Conservation (phyloP, 108 stramenopile genomes). For the Pseudonitzschia multiseries region DNA sequence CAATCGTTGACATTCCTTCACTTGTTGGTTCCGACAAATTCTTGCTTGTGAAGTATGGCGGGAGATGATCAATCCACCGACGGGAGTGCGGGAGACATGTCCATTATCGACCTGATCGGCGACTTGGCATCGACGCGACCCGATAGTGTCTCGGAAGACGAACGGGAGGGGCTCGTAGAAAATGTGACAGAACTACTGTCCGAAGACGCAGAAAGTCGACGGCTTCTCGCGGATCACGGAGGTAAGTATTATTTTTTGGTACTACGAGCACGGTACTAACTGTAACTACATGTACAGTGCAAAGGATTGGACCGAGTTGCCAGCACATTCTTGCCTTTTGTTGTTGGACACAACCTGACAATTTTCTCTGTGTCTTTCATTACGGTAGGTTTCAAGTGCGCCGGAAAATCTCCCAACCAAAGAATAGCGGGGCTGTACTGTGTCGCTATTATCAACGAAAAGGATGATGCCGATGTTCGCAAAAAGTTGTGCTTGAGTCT, state of each 20-base stretch:
- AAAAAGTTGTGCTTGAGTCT: conserved; percentile 16
- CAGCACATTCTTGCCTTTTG: not conserved
- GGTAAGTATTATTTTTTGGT: conserved; percentile 27
- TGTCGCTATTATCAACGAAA: conserved; percentile 26
- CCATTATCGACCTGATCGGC: conserved; percentile 19
- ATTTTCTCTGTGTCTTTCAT: not conserved
- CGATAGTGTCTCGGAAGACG: conserved; percentile 21
- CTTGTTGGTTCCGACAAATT: not conserved
- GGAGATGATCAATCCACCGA: conserved; percentile 13
- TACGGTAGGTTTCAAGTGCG: conserved; percentile 20
- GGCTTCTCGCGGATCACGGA: conserved; percentile 14
- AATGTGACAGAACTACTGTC: conserved; percentile 15
- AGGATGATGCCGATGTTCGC: conserved; percentile 12
- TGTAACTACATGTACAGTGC: no score
- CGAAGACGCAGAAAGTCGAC: conserved; percentile 8
- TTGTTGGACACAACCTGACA: not conserved
- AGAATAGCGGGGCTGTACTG: conserved; percentile 22
- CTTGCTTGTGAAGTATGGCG: not conserved
- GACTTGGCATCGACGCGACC: conserved; percentile 24
- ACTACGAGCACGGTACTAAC: no score
- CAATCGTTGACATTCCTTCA: not conserved
- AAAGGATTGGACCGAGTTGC: not conserved
- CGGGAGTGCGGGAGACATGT: not conserved
- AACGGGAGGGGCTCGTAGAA: conserved; percentile 18
- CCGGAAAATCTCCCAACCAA: conserved; percentile 26